Conservation (phyloP, 257 asterid species). For the Solanum bukasovii region DNA sequence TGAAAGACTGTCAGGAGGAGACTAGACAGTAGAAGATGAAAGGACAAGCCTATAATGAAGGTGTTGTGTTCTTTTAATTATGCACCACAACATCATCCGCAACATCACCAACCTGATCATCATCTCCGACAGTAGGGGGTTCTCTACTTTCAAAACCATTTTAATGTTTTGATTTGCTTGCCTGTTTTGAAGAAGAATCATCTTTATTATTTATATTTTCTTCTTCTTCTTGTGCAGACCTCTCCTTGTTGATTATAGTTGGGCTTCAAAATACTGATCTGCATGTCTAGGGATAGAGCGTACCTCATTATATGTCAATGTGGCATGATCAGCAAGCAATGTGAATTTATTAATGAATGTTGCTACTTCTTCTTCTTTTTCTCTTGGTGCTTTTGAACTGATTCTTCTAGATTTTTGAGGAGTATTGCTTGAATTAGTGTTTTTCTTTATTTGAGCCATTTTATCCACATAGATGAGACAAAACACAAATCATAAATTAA, state of each 20-base stretch:
- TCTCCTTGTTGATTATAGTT: not conserved
- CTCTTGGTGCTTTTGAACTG: not conserved
- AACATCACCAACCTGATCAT: not conserved
- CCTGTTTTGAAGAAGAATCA: no score
- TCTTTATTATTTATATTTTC: no score
- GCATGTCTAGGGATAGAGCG: not conserved
- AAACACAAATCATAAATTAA: no score
- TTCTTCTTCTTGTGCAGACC: not conserved
- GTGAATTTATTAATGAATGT: not conserved
- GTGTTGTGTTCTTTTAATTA: not conserved
- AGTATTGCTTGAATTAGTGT: not conserved
- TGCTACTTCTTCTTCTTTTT: not conserved
- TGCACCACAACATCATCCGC: no score
- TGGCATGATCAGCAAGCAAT: not conserved
- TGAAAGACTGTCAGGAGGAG: not conserved
- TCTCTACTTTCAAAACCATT: not conserved
- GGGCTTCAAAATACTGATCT: not conserved
- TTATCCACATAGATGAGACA: not conserved
- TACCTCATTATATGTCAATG: not conserved
- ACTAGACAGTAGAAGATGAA: not conserved
- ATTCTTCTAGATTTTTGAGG: not conserved
- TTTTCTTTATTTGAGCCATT: not conserved
- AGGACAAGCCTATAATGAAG: not conserved
- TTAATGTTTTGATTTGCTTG: no score
- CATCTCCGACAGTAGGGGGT: not conserved